Evolutionary conservation across 805 yeast species (phyloP).

Genomic region (Sugiyamaella americana): DNA sequence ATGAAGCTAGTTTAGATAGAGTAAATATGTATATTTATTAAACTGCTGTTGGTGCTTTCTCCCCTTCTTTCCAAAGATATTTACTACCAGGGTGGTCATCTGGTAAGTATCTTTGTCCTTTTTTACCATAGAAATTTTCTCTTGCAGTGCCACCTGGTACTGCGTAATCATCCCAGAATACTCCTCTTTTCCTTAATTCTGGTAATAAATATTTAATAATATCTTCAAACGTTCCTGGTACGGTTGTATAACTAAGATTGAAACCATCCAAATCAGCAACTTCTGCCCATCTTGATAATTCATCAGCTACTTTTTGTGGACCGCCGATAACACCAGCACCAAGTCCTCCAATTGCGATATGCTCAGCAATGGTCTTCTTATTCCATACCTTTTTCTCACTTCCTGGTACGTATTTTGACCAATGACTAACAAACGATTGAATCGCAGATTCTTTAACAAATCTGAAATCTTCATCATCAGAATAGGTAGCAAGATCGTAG

Average conservation of each 20-base stretch:
- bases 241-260: constrained; percentile 36
- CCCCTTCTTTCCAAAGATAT: constrained; percentile 14
- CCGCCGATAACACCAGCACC: constrained; percentile 32
- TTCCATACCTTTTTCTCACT: constrained; percentile 17
- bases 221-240: constrained; percentile 35
- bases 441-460: constrained; percentile 36
- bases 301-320: constrained; percentile 36
- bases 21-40: no score
- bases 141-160: constrained; percentile 36
- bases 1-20: no score
- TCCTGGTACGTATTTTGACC: constrained; percentile 12
- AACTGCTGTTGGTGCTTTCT: background rate
- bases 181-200: constrained; percentile 33
- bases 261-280: constrained; percentile 40
- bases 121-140: constrained; percentile 33
- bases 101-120: constrained; percentile 22
- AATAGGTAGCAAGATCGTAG: constrained; percentile 35
- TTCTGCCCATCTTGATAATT: constrained; percentile 36
- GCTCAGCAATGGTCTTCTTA: constrained; percentile 26
- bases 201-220: constrained; percentile 36
- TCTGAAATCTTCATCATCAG: constrained; percentile 30
- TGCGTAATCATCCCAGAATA: constrained; percentile 36
- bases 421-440: constrained; percentile 23
- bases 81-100: constrained; percentile 23
- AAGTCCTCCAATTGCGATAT: constrained; percentile 31